phyloP scores from a whole-genome alignment of 768 basidiomycete species.

The Vishniacozyma victoriae region DNA sequence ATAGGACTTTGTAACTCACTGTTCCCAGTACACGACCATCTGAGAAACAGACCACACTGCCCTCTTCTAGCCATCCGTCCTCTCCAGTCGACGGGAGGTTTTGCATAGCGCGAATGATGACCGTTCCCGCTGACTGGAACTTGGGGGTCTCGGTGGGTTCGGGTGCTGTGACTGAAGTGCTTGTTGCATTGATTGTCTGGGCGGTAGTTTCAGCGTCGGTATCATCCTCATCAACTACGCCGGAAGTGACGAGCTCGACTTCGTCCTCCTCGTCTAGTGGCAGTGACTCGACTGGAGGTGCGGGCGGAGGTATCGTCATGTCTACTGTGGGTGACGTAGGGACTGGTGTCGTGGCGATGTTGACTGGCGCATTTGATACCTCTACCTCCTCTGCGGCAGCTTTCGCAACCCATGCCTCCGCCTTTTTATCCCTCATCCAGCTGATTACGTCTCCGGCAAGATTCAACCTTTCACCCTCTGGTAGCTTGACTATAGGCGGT shows the following conservation, averaged over 20 bases:
- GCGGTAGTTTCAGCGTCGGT: no score
- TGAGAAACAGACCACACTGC: slow-evolving; percentile 82
- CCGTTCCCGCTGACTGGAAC: slow-evolving; percentile 35
- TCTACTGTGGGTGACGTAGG: not conserved
- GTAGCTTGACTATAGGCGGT: slow-evolving; percentile 31
- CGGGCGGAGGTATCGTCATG: no score
- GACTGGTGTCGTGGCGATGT: not conserved
- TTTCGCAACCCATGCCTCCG: slow-evolving; percentile 33
- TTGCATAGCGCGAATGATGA: slow-evolving; percentile 40
- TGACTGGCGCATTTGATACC: not conserved
- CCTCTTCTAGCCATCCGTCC: slow-evolving; percentile 62
- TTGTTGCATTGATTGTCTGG: not conserved
- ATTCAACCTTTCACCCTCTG: slow-evolving; percentile 26
- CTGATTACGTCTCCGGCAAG: slow-evolving; percentile 44
- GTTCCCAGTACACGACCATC: slow-evolving; percentile 86
- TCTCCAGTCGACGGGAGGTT: slow-evolving; percentile 25
- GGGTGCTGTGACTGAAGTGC: not conserved
- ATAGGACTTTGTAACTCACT: slow-evolving; percentile 54
- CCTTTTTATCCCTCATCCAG: slow-evolving; percentile 41
- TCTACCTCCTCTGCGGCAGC: slow-evolving; percentile 1
- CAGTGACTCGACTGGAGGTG: no score
- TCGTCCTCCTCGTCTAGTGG: not conserved
- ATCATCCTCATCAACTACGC: no score
- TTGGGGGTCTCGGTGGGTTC: slow-evolving; percentile 2
- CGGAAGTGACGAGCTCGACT: not conserved